phyloP scores from a whole-genome alignment of 1,139 yeast species.

The Geotrichum phurueaensis region DNA sequence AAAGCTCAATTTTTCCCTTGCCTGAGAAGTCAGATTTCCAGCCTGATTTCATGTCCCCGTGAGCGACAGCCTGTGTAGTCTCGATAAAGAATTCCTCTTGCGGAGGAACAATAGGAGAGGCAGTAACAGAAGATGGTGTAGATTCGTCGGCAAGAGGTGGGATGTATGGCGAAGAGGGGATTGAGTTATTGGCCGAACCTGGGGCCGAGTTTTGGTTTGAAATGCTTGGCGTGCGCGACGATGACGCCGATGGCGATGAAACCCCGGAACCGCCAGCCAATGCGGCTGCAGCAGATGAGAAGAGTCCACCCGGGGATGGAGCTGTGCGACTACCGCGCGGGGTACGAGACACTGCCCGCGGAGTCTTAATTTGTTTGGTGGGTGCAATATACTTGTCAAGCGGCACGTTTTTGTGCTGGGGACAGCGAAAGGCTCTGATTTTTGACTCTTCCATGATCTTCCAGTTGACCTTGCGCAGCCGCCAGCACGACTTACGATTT shows the following conservation, averaged over 20 bases:
- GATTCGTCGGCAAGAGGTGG: neutral
- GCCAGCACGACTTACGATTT: slow-evolving; percentile 61
- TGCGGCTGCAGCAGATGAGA: slow-evolving; percentile 1
- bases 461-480: slow-evolving; percentile 87
- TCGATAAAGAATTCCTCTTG: slow-evolving; percentile 47
- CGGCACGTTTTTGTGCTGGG: slow-evolving; percentile 14
- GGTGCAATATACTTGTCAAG: neutral
- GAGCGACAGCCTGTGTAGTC: slow-evolving; percentile 64
- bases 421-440: slow-evolving; percentile 42
- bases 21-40: slow-evolving; percentile 90
- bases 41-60: slow-evolving; percentile 79
- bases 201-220: neutral
- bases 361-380: neutral
- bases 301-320: slow-evolving; percentile 1
- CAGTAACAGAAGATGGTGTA: neutral
- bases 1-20: slow-evolving; percentile 65
- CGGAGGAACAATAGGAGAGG: slow-evolving; percentile 27
- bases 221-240: neutral
- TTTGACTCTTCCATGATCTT: slow-evolving; percentile 76
- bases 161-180: neutral
- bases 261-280: neutral
- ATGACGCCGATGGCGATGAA: neutral
- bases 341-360: neutral
- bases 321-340: neutral
- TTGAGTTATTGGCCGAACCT: neutral